Conservation (phyloP, 2,329 filamentous ascomycete species). For the Clarireedia sp. region DNA sequence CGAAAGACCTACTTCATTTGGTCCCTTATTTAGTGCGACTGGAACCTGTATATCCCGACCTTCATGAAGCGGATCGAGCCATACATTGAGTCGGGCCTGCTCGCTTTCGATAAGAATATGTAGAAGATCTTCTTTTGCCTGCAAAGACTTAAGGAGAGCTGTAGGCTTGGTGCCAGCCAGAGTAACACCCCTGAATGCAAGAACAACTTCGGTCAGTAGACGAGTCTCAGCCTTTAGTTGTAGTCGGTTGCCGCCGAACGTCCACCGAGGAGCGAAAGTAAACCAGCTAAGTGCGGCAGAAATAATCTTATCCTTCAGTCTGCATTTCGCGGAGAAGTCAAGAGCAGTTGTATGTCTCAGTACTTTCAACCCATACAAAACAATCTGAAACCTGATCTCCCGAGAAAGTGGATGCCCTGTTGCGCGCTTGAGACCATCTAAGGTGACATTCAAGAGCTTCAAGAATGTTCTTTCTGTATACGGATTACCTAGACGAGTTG, state of each 20-base stretch:
- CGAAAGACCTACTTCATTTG: constrained; percentile 33
- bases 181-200: constrained; percentile 56
- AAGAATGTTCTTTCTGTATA: constrained; percentile 77
- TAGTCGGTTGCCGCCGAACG: constrained; percentile 86
- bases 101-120: constrained; percentile 77
- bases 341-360: constrained; percentile 64
- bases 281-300: constrained; percentile 90
- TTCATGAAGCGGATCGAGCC: constrained; percentile 74
- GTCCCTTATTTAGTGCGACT: constrained; percentile 30
- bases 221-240: constrained; percentile 90
- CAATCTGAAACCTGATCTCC: constrained; percentile 83
- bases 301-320: constrained; percentile 80
- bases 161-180: constrained; percentile 42
- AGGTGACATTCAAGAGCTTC: constrained; percentile 70
- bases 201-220: constrained; percentile 67
- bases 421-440: constrained; percentile 64
- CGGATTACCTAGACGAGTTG: constrained; percentile 74
- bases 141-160: constrained; percentile 51
- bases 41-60: constrained; percentile 40
- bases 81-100: constrained; percentile 73
- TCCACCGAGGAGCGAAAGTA: constrained; percentile 74
- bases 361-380: constrained; percentile 75
- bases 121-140: constrained; percentile 77
- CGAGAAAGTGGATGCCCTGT: constrained; percentile 77
- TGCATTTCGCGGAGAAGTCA: constrained; percentile 59